Percentiles rank a stretch among this genome's conserved stretches.
These are phyloP conservation scores for Trichoderma sp. DNA, from an alignment of 2,329 filamentous ascomycete genomes.

Conservation along the genomic window DNA sequence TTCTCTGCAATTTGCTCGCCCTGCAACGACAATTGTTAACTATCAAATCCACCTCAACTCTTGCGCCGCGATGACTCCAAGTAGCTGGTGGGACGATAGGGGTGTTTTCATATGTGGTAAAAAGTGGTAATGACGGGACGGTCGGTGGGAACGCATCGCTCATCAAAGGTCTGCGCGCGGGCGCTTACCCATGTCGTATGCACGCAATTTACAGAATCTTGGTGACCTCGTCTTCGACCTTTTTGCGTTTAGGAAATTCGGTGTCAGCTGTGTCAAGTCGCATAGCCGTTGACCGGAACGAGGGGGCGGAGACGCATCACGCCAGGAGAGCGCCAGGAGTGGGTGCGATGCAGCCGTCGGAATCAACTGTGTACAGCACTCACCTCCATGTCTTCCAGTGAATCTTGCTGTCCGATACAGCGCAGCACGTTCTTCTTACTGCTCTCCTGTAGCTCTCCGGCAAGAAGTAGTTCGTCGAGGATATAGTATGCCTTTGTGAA, in stretches of 20 bases:
- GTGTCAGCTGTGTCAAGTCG: slow-evolving; percentile 32
- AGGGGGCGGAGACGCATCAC: slow-evolving; percentile 1
- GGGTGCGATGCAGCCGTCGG: slow-evolving; percentile 19
- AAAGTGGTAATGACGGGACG: neutral
- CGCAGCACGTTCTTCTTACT: slow-evolving; percentile 98
- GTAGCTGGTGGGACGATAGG: slow-evolving; percentile 8
- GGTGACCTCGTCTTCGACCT: slow-evolving; percentile 87
- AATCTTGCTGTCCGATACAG: slow-evolving; percentile 96
- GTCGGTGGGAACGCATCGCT: neutral
- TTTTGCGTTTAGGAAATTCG: slow-evolving; percentile 23
- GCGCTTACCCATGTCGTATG: neutral
- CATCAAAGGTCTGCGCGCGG: neutral
- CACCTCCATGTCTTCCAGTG: slow-evolving; percentile 98
- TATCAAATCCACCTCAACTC: slow-evolving; percentile 29
- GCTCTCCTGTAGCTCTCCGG: slow-evolving; percentile 96
- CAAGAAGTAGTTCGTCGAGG: slow-evolving; percentile 89
- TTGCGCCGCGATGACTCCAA: slow-evolving; percentile 2
- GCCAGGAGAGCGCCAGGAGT: slow-evolving; percentile 20
- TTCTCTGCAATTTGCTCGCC: slow-evolving; percentile 30
- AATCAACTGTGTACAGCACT: slow-evolving; percentile 42
- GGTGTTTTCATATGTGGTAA: neutral
- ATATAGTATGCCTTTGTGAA: slow-evolving; percentile 99
- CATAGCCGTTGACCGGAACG: slow-evolving; percentile 10
- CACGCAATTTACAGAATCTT: slow-evolving; percentile 71
- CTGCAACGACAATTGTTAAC: slow-evolving; percentile 23